These are phyloP conservation scores for Scheffersomyces quercinus DNA, from an alignment of 1,139 yeast species.

Conservation along the genomic window DNA sequence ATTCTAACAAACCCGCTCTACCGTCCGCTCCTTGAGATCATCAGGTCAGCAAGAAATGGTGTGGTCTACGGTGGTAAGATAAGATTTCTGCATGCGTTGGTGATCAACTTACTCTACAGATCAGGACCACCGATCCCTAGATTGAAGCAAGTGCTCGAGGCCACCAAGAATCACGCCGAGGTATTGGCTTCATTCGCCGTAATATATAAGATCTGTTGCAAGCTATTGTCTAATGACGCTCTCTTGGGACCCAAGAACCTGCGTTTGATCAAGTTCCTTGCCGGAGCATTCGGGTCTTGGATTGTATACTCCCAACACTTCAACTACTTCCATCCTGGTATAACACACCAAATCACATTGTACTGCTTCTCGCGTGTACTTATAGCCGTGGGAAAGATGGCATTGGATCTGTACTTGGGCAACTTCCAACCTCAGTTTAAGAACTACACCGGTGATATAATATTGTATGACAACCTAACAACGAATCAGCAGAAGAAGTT, in stretches of 20 bases:
- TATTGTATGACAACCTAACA: slow-evolving; percentile 31
- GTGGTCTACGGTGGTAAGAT: slow-evolving; percentile 73
- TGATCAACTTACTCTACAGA: slow-evolving; percentile 58
- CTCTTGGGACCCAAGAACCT: slow-evolving; percentile 34
- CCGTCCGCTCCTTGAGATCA: slow-evolving; percentile 41
- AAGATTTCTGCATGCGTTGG: slow-evolving; percentile 73
- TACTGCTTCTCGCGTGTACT: slow-evolving; percentile 62
- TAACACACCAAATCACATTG: slow-evolving; percentile 60
- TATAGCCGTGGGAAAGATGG: slow-evolving; percentile 52
- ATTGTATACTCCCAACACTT: slow-evolving; percentile 64
- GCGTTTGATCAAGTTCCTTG: slow-evolving; percentile 48
- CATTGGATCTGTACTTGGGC: slow-evolving; percentile 38
- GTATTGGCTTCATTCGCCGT: slow-evolving; percentile 69
- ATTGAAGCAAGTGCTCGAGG: slow-evolving; percentile 49
- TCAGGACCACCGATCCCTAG: slow-evolving; percentile 50
- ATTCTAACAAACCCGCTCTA: slow-evolving; percentile 17
- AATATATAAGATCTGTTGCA: slow-evolving; percentile 49
- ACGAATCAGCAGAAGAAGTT: slow-evolving; percentile 35
- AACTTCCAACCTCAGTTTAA: slow-evolving; percentile 38
- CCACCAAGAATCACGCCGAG: slow-evolving; percentile 66
- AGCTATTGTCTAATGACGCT: slow-evolving; percentile 33
- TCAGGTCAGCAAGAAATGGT: slow-evolving; percentile 50
- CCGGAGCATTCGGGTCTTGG: slow-evolving; percentile 68
- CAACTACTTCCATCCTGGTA: slow-evolving; percentile 47
- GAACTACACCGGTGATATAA: slow-evolving; percentile 19